Evolutionary conservation across 2,329 filamentous ascomycete genomes (phyloP).

Genomic region (Metarhizium anisopliae): DNA sequence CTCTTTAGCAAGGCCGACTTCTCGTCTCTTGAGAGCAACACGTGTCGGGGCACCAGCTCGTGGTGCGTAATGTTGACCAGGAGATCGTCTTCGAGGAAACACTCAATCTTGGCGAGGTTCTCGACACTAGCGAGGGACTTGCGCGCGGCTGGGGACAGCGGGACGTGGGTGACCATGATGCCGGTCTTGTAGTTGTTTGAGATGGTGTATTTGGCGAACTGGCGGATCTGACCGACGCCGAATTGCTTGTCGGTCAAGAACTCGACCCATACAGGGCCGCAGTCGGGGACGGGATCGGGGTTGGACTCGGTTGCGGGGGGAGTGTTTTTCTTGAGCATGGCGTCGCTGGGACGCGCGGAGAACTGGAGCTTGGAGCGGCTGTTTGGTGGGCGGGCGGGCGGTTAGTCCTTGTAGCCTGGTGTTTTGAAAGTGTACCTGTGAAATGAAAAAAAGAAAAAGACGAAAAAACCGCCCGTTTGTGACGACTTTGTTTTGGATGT

Average conservation of each 20-base stretch:
- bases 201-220: conserved; percentile 75
- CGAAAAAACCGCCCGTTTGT: no score
- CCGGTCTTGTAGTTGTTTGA: conserved; percentile 79
- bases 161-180: conserved; percentile 76
- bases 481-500: no score
- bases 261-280: conserved; percentile 87
- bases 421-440: neutral
- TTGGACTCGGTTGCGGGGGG: conserved; percentile 59
- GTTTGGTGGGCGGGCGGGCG: neutral
- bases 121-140: conserved; percentile 76
- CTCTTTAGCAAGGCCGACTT: conserved; percentile 77
- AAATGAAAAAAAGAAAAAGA: no score
- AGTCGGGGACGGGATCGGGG: conserved; percentile 62
- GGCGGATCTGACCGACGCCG: conserved; percentile 86
- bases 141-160: conserved; percentile 78
- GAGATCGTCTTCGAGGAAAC: conserved; percentile 91
- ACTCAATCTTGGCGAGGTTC: conserved; percentile 74
- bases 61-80: conserved; percentile 98
- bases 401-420: neutral
- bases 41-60: conserved; percentile 89
- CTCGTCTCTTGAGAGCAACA: conserved; percentile 83
- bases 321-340: conserved; percentile 80
- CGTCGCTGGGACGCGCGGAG: conserved; percentile 72
- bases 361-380: conserved; percentile 82
- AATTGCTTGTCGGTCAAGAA: conserved; percentile 75